Evolutionary conservation across 768 basidiomycete genomes (phyloP), one percentile per base, ranked within the genome.

Genomic region (Pleurotus tuber-regium): DNA sequence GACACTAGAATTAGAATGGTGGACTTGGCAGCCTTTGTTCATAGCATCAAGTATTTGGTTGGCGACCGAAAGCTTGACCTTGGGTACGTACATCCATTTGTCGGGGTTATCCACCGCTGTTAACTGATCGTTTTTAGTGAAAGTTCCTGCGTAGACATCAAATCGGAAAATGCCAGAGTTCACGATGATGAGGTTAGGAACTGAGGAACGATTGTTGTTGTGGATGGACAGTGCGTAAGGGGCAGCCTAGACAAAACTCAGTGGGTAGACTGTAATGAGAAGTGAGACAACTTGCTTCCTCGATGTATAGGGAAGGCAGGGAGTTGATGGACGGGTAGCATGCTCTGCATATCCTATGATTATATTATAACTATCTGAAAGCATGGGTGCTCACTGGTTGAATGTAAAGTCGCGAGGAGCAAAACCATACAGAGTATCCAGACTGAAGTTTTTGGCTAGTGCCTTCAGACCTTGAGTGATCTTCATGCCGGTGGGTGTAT

Each of bases 111-210:
- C 87, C 5, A 79, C 82, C 2, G 80, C 78, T 1, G 87, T 87
- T 36, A 91, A 75, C 57, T 89, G 84, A 63, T 92, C 89, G 62
- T 92, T 88, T 64, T 82, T 82, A 24, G 84, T 86, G 70, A 92
- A 92, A 2, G 80, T 59, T 1, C 89, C 89, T 1, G 74, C 57
- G 60, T 81, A 83, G 48, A 90, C 63, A 57, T 86, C 78, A 66
- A 82, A 89, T 36, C 87, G 80, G 59, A 81, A 70, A 11, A 73
- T 78, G 9, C 78, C 85, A 1, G 84, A 77, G 65, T 86, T 83
- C 47, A 72, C 66, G 51, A 89, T 79, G 63, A 86, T 78, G 57
- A 89, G 70, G 56, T 76, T 82, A 26, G 86, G 83, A 40, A 79
- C 76, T 2, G 62, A 62, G 3, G 78, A 74, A 18, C 86, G 79